Base-by-base conservation (phyloP, 352 stramenopile species). In the Pythium apleroticum region DNA sequence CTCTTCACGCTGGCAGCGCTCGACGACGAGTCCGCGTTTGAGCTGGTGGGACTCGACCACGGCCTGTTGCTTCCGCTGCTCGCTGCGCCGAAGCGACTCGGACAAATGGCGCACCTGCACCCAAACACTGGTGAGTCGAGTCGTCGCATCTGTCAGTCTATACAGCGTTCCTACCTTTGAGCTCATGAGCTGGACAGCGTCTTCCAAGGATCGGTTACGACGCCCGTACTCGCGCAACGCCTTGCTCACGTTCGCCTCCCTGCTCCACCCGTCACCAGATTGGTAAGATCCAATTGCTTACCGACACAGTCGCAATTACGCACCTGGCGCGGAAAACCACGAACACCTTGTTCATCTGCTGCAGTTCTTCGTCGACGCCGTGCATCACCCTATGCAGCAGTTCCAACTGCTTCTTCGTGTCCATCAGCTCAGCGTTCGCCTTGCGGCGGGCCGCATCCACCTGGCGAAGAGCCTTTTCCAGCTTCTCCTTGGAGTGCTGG, bases 1-100 rank as follows among this genome's bases (percentile, higher is more conserved):
- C 78, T 84, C 77, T 60, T 77, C 73, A 37, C 81, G 78, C 60
- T 88, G 78, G 33, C 77, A 86, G 27, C 72, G 69, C 55, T 87
- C 78, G 55, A 81, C 20, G n/a, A 89, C 74, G 33, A 90, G 61
- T 17, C 78, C 65, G 33, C 79, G 77, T 63, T 85, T 87, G 28
- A 90, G 65, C 31, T 55, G 64, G 30, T 66, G 65, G 19, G 66
- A 76, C n/a, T 72, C 59, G 0, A 65, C 70, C 19, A 61, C 64
- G 22, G 65, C 52, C 20, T 71, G 54, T 1, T 63, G 58, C 52
- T 71, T 71, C 25, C 59, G 52, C 59, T 58, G 50, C 41, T 72
- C 53, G 17, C 58, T 67, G 25, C 25, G 74, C 17, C 64, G 62
- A 25, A 87, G 68, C 17, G 70, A 71, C 7, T 69, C 65, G 4